A percentile compares a stretch with the other conserved stretches of the same genome.
These are phyloP conservation scores for Leptographium lundbergii DNA, from an alignment of 2,329 filamentous ascomycete species.

Conservation along the genomic window DNA sequence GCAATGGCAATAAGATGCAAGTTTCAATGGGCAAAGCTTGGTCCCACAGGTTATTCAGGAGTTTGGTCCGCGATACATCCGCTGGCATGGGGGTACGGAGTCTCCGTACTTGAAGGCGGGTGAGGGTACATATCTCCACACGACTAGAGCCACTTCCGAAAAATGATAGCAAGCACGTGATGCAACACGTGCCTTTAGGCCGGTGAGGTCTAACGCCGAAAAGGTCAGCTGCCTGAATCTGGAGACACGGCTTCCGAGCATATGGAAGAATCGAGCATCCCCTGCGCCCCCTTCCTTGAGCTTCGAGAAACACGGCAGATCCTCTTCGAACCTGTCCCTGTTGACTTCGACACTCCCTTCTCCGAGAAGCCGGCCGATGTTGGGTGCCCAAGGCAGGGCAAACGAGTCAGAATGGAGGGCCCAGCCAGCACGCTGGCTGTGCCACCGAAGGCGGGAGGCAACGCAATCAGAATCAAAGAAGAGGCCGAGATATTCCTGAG, in stretches of 20 bases:
- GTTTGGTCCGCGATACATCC: too few species aligned
- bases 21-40: too few species aligned
- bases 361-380: neutral
- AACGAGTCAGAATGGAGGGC: neutral
- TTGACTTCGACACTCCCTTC: neutral
- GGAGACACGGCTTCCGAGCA: neutral
- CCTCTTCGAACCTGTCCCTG: neutral
- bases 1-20: too few species aligned
- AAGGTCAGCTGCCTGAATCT: too few species aligned
- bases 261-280: neutral
- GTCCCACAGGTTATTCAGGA: too few species aligned
- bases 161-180: too few species aligned
- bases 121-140: too few species aligned
- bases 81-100: too few species aligned
- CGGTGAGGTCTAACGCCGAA: too few species aligned
- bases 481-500: constrained; percentile 32
- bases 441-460: neutral
- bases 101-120: too few species aligned
- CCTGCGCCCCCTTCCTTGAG: neutral
- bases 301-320: neutral
- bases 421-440: neutral
- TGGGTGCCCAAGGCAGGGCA: neutral
- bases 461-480: neutral
- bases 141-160: too few species aligned
- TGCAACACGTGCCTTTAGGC: too few species aligned